Evolutionary conservation across 768 basidiomycete genomes (phyloP).

Genomic region (Royoungia palumana): DNA sequence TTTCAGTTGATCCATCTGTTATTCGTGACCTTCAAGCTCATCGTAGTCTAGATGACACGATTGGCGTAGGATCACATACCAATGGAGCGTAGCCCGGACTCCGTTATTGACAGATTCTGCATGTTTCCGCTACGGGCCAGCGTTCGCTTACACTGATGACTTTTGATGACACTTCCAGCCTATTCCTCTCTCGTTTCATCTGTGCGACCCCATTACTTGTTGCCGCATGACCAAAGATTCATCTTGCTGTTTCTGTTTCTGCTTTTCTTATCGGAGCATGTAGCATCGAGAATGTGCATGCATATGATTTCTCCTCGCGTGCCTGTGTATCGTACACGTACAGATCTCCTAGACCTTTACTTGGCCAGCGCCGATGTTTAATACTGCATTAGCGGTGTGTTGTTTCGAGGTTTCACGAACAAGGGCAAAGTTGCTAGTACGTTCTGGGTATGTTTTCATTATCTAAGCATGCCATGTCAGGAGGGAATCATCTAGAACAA

Average conservation of each 20-base stretch:
- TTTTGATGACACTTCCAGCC: constrained; percentile 27
- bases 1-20: constrained; percentile 81
- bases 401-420: too few species aligned
- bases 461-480: constrained; percentile 34
- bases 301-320: constrained; percentile 19
- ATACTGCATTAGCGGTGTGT: background rate
- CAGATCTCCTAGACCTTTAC: constrained; percentile 25
- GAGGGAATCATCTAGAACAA: constrained; percentile 33
- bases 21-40: constrained; percentile 86
- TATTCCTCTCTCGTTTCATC: constrained; percentile 14
- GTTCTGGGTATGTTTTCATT: constrained; percentile 23
- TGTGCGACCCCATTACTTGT: constrained; percentile 17
- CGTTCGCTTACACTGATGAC: constrained; percentile 25
- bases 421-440: background rate
- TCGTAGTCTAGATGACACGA: constrained; percentile 68
- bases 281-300: constrained; percentile 26
- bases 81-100: constrained; percentile 26
- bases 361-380: constrained; percentile 13
- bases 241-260: constrained; percentile 11
- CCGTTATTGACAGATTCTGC: constrained; percentile 14
- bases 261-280: constrained; percentile 19
- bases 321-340: constrained; percentile 24
- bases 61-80: constrained; percentile 29
- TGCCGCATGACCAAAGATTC: constrained; percentile 15
- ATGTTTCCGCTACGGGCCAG: constrained; percentile 15